A percentile compares a stretch with the other conserved stretches of the same genome.
These are phyloP conservation scores for Macaranga tanarius DNA, from an alignment of 441 rosid species.

Conservation along the genomic window DNA sequence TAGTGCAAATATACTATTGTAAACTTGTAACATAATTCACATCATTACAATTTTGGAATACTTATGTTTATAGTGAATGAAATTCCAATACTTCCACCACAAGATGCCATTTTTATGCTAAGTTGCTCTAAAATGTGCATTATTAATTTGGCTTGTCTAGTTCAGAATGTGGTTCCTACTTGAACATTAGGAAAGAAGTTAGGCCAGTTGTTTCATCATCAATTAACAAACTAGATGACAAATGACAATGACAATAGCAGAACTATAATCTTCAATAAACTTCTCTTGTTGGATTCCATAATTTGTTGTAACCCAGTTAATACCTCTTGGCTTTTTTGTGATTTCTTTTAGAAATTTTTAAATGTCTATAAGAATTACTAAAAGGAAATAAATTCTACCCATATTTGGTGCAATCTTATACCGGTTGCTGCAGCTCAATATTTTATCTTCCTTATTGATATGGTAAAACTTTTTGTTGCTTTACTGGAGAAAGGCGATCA, in stretches of 20 bases:
- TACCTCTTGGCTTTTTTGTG: neutral
- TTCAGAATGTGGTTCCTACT: neutral
- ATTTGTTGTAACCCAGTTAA: neutral
- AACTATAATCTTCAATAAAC: neutral
- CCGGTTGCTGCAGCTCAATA: no score
- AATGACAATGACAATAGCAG: neutral
- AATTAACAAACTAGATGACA: neutral
- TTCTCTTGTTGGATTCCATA: neutral
- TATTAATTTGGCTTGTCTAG: neutral
- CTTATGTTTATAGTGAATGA: neutral
- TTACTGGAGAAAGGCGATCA: neutral
- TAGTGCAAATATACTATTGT: constrained; percentile 30
- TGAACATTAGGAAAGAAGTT: neutral
- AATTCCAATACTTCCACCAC: neutral
- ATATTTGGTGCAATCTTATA: neutral
- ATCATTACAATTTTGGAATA: constrained; percentile 7
- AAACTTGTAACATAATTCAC: constrained; percentile 4
- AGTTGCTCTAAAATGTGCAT: neutral
- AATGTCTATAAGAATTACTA: neutral
- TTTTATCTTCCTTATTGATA: no score
- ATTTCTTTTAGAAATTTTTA: neutral
- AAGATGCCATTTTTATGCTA: neutral
- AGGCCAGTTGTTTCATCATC: constrained; percentile 8
- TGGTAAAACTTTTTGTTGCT: neutral
- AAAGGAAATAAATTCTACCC: neutral